These are phyloP conservation scores for Fusarium sublunatum DNA, from an alignment of 2,329 filamentous ascomycete genomes.

Conservation along the genomic window DNA sequence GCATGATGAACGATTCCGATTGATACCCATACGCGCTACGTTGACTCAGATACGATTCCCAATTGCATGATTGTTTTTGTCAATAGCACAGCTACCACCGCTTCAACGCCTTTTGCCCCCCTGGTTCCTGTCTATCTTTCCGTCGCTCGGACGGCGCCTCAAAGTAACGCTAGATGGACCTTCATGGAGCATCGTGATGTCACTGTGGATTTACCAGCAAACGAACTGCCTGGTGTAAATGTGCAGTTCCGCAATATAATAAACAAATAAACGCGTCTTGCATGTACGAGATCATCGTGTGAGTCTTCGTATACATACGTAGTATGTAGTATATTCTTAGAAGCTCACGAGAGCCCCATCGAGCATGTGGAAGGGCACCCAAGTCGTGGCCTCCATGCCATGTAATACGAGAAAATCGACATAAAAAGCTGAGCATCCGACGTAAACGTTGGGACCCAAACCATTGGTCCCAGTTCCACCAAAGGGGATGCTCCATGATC, in stretches of 20 bases:
- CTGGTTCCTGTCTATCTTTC: conserved; percentile 20
- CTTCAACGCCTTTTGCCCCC: conserved; percentile 19
- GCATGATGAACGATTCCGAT: conserved; percentile 17
- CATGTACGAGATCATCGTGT: conserved; percentile 5
- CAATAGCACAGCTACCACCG: conserved; percentile 5
- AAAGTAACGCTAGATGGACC: conserved; percentile 21
- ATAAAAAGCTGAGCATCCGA: conserved; percentile 36
- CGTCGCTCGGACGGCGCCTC: conserved; percentile 26
- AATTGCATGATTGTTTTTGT: conserved; percentile 34
- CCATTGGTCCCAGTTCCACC: conserved; percentile 33
- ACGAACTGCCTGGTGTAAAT: conserved; percentile 13
- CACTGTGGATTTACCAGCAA: conserved; percentile 37
- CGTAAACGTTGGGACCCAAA: conserved; percentile 34
- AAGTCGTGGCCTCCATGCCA: conserved; percentile 10
- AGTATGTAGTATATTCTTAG: neutral
- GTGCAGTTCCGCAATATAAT: no score
- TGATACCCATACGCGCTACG: no score
- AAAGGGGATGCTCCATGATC: conserved; percentile 20
- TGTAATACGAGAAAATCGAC: conserved; percentile 42
- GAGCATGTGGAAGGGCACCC: neutral
- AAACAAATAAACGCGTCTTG: neutral
- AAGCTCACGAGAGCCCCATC: conserved; percentile 11
- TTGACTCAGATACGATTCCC: no score
- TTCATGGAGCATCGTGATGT: conserved; percentile 34
- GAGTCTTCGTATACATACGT: conserved; percentile 39